These are phyloP conservation scores for Moesziomyces sp. DNA, from an alignment of 1,284 basidiomycete species.

Conservation along the genomic window DNA sequence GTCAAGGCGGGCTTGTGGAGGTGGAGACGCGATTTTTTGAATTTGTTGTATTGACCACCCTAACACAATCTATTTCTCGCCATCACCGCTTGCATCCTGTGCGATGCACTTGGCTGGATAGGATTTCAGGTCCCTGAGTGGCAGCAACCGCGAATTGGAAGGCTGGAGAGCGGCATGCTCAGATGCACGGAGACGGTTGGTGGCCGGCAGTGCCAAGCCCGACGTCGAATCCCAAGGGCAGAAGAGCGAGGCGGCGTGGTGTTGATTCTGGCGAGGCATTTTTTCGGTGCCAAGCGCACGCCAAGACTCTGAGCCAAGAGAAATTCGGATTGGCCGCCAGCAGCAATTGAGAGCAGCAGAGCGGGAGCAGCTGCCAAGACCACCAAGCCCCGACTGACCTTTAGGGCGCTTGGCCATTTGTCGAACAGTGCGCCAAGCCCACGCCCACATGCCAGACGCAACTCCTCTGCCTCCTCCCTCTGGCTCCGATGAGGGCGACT, in stretches of 20 bases:
- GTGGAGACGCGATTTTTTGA: too few relatives aligned
- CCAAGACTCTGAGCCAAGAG: constrained; percentile 32
- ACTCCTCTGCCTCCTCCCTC: neutral
- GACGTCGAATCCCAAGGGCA: neutral
- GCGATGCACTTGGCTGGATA: too few relatives aligned
- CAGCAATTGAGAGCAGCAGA: neutral
- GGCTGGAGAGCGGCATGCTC: neutral
- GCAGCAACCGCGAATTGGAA: neutral
- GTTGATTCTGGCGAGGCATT: neutral
- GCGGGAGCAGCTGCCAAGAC: constrained; percentile 2
- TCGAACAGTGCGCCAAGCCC: constrained; percentile 24
- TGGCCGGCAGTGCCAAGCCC: neutral
- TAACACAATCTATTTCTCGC: too few relatives aligned
- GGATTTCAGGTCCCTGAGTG: too few relatives aligned
- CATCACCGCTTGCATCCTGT: too few relatives aligned
- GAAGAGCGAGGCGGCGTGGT: neutral
- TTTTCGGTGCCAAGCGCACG: constrained; percentile 22
- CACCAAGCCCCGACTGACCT: neutral
- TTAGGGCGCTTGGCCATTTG: neutral
- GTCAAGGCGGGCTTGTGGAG: too few relatives aligned
- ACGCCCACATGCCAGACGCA: neutral
- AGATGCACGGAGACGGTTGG: neutral
- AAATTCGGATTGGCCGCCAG: neutral
- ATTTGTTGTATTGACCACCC: too few relatives aligned
- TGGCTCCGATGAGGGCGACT: too few relatives aligned